A percentile compares a stretch with the other conserved stretches of the same genome.
phyloP scores from a whole-genome alignment of 768 basidiomycete genomes.

The Lactarius pseudohatsudake region DNA sequence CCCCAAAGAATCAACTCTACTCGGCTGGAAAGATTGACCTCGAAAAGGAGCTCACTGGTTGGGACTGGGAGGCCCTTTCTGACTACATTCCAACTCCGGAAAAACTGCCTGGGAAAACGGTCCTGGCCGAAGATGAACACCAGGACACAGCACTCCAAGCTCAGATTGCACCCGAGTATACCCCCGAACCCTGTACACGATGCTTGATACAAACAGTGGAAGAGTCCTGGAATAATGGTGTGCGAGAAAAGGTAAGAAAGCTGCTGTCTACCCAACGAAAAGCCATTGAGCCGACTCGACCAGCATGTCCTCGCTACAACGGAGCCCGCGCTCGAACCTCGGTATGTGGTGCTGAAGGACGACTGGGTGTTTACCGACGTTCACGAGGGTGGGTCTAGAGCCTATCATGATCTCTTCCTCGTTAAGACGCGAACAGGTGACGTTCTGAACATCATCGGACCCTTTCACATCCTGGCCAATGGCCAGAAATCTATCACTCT shows the following conservation, averaged over 20 bases:
- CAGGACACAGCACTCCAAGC: neutral
- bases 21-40: conserved; percentile 23
- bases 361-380: conserved; percentile 75
- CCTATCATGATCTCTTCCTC: neutral
- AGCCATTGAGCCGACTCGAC: neutral
- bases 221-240: conserved; percentile 11
- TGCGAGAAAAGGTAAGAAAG: conserved; percentile 24
- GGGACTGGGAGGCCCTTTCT: conserved; percentile 30
- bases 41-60: conserved; percentile 15
- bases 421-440: conserved; percentile 55
- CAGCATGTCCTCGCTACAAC: conserved; percentile 55
- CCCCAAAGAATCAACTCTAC: conserved; percentile 7
- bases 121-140: neutral
- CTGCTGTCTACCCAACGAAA: neutral
- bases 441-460: conserved; percentile 73
- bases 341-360: conserved; percentile 63
- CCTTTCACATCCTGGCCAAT: conserved; percentile 34
- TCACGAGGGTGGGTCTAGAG: conserved; percentile 47
- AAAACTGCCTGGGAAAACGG: conserved; percentile 17
- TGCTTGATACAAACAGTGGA: conserved; percentile 17
- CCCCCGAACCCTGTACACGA: conserved; percentile 22
- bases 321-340: conserved; percentile 39
- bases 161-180: conserved; percentile 11
- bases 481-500: conserved; percentile 48
- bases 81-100: conserved; percentile 30